Evolutionary conservation across 1,284 basidiomycete species (phyloP), one percentile per base, ranked within the genome.

Genomic region (Anthracocystis panici-leucophaei): DNA sequence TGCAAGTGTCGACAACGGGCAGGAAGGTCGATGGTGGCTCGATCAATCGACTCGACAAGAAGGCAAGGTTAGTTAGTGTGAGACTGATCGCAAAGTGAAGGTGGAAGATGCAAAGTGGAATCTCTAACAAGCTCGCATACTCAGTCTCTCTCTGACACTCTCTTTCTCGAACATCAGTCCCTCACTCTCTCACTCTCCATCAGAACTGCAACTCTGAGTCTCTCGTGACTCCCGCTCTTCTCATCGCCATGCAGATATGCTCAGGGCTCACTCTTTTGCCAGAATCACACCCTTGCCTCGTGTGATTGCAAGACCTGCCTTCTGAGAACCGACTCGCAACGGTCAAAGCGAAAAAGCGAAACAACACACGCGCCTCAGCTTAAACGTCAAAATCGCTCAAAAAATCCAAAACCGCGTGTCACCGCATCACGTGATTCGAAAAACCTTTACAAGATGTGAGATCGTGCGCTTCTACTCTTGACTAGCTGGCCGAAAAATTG

Each of bases 51-150:
- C 35, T 38, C 35, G 35, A 38, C 35, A 14, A 38, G 35, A 23
- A 49, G 29, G 14, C 27, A 27, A 49, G 48, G 29, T 21, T 27
- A 27, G 27, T 7, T 3, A 49, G 29, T 54, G 59, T 54, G 51
- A 61, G 59, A 54, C 27, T 41, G 40, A 61, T 11, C 25, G 16
- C 33, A 20, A 27, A 42, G n/a, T 18, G 23, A 12, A 23, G 20
- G 21, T 18, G 55, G 53, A 56, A 50, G 46, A 44, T 63, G 60
- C 60, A 63, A 44, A 63, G 60, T 63, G 60, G 60, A 63, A 51
- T 51, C 40, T 63, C 52, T 20, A 41, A 46, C 42, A 63, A 63
- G 60, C 60, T 57, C 53, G 60, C 60, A 63, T 63, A 63, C 60
- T 33, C 23, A 41, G 11, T 23, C 23, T 46, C 40, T 21, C 42